Percentiles rank a stretch among this genome's conserved stretches.
phyloP scores from a whole-genome alignment of 2,329 filamentous ascomycete genomes.

The Hypoxylon sp. region DNA sequence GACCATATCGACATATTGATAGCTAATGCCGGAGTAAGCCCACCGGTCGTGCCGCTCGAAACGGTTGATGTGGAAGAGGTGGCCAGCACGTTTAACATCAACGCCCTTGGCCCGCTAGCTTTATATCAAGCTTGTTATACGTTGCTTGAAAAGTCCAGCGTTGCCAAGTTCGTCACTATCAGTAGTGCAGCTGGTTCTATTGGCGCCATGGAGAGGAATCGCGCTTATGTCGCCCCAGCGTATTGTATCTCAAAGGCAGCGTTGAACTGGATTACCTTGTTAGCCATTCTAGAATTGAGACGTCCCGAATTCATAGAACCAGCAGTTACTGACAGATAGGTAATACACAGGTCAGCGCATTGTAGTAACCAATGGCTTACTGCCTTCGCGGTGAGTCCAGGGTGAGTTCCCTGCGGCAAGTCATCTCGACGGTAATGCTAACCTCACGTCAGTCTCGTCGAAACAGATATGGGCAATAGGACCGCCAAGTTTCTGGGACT shows the following conservation, averaged over 20 bases:
- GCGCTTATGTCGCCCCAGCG: conserved; percentile 42
- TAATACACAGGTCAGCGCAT: conserved; percentile 2
- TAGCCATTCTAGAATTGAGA: background rate
- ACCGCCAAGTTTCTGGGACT: conserved; percentile 28
- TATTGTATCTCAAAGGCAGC: conserved; percentile 55
- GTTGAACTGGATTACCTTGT: conserved; percentile 53
- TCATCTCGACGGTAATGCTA: no score
- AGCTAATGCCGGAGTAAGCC: conserved; percentile 45
- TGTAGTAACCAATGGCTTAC: no score
- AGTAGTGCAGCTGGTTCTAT: conserved; percentile 51
- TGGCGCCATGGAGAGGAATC: conserved; percentile 34
- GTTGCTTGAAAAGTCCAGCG: conserved; percentile 52
- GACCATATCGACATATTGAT: conserved; percentile 7
- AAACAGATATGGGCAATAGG: background rate
- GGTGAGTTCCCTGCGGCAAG: no score
- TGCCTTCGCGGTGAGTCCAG: no score
- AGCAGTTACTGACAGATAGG: no score
- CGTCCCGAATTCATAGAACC: no score
- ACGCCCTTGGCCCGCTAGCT: conserved; percentile 51
- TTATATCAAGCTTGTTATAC: conserved; percentile 50
- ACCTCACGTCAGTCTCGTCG: no score
- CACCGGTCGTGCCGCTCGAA: conserved; percentile 47
- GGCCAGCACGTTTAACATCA: conserved; percentile 46
- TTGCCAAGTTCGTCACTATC: conserved; percentile 53
- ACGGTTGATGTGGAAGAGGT: conserved; percentile 51